These are phyloP conservation scores for Fusarium sp. DNA, from an alignment of 2,329 filamentous ascomycete species.

Conservation along the genomic window DNA sequence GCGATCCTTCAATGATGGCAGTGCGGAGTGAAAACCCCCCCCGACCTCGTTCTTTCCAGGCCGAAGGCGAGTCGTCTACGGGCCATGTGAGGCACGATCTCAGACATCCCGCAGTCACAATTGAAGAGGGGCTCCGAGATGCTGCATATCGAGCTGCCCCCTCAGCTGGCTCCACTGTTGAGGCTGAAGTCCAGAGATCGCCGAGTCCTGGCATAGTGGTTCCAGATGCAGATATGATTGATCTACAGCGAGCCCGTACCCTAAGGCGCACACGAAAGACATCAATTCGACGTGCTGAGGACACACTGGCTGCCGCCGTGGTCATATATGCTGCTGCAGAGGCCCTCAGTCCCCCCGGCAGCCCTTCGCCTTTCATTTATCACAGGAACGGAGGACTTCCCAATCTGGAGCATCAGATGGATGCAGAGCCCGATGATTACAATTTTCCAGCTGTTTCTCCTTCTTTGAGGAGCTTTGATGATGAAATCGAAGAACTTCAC, in stretches of 20 bases:
- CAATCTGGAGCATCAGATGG: constrained; percentile 41
- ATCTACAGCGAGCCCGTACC: constrained; percentile 54
- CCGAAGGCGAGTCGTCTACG: constrained; percentile 23
- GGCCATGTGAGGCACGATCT: constrained; percentile 23
- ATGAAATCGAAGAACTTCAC: constrained; percentile 53
- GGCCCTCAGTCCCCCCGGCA: constrained; percentile 54
- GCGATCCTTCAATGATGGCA: constrained; percentile 20
- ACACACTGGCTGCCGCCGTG: constrained; percentile 63
- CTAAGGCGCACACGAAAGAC: constrained; percentile 57
- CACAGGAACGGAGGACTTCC: constrained; percentile 40
- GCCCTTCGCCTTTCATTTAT: constrained; percentile 42
- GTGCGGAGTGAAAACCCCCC: background rate
- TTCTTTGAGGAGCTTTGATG: constrained; percentile 47
- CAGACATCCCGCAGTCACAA: constrained; percentile 15
- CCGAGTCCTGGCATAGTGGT: constrained; percentile 59
- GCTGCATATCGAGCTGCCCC: constrained; percentile 13
- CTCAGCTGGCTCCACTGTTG: background rate
- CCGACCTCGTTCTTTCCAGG: constrained; percentile 27
- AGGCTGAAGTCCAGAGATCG: constrained; percentile 41
- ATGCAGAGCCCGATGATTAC: constrained; percentile 40
- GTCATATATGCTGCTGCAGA: constrained; percentile 63
- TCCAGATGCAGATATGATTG: constrained; percentile 52
- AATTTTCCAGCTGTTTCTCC: constrained; percentile 47
- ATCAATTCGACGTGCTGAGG: constrained; percentile 59
- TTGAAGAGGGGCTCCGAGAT: constrained; percentile 28